phyloP scores from a whole-genome alignment of 2,329 filamentous ascomycete species.

The Fusarium begoniae region DNA sequence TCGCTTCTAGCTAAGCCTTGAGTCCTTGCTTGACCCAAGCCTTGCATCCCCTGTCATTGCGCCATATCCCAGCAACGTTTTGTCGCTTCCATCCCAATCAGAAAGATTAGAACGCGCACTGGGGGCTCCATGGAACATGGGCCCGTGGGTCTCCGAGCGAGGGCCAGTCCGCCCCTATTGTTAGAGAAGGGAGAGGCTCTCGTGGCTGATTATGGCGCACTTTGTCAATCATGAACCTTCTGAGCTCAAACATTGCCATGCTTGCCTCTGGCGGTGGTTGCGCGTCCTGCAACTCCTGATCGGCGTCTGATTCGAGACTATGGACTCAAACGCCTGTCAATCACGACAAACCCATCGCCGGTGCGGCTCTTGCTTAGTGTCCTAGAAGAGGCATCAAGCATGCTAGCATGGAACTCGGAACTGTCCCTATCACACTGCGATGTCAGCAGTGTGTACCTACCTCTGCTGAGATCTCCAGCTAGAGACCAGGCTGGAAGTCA shows the following conservation, averaged over 20 bases:
- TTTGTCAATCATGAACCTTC: conserved; percentile 16
- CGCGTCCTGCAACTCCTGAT: conserved; percentile 42
- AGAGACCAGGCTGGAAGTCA: conserved; percentile 15
- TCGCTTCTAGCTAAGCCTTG: conserved; percentile 19
- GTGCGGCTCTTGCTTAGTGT: conserved; percentile 15
- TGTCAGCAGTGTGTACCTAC: not conserved
- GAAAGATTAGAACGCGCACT: conserved; percentile 18
- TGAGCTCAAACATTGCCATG: conserved; percentile 18
- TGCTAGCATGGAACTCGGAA: conserved; percentile 17
- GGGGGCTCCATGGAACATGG: conserved; percentile 18
- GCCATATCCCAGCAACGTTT: conserved; percentile 37
- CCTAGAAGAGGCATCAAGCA: not conserved
- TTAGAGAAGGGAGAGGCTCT: conserved; percentile 34
- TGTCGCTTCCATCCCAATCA: conserved; percentile 32
- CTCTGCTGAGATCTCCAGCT: not conserved
- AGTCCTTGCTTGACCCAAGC: conserved; percentile 33
- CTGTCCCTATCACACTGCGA: conserved; percentile 4
- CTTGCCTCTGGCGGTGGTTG: conserved; percentile 27
- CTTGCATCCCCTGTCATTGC: conserved; percentile 39
- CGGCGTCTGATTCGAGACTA: conserved; percentile 17
- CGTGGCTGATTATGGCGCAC: conserved; percentile 11
- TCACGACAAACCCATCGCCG: conserved; percentile 3
- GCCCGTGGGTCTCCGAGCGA: conserved; percentile 33
- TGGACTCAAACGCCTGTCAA: conserved; percentile 17
- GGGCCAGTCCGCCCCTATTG: conserved; percentile 34